Conservation (phyloP, 768 basidiomycete species). For the Clitopilus passeckerianus region DNA sequence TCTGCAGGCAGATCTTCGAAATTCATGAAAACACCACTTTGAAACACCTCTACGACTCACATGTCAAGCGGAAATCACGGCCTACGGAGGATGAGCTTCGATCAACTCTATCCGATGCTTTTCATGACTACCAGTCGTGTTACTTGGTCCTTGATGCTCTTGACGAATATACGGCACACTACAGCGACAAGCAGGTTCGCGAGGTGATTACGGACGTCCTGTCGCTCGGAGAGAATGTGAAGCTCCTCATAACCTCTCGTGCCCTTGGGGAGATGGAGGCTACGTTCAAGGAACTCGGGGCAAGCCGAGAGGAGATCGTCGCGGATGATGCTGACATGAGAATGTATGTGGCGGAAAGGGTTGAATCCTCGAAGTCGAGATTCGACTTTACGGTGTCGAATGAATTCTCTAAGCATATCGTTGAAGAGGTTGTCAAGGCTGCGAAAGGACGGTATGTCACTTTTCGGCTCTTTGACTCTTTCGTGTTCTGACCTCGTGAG, state of each 20-base stretch:
- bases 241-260: neutral
- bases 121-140: neutral
- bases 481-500: neutral
- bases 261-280: neutral
- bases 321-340: neutral
- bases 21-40: too few species aligned
- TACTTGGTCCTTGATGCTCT: neutral
- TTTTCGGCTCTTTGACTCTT: neutral
- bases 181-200: neutral
- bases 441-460: neutral
- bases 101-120: neutral
- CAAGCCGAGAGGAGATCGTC: neutral
- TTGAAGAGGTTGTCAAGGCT: neutral
- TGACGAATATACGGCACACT: neutral
- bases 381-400: neutral
- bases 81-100: neutral
- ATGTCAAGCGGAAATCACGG: neutral
- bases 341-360: neutral
- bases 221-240: neutral
- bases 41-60: neutral
- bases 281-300: neutral
- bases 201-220: neutral
- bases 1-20: neutral
- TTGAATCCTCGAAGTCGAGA: neutral
- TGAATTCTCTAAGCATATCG: neutral